Conservation (phyloP, 257 asterid genomes). For the Voacanga thouarsii region DNA sequence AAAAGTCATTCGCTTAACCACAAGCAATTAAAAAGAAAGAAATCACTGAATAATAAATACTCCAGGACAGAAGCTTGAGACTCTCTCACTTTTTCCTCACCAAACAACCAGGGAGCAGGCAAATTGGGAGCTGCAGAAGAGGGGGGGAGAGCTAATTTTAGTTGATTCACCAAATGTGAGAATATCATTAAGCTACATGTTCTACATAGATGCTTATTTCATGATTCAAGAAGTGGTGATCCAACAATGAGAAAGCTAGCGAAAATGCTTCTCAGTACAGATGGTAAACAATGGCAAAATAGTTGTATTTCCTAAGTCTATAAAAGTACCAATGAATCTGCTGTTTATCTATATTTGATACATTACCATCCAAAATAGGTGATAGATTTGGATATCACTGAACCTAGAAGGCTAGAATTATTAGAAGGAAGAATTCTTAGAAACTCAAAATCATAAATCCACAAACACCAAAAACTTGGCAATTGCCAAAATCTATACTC, state of each 20-base stretch:
- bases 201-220: not conserved
- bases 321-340: too few relatives aligned
- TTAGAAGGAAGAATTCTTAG: too few relatives aligned
- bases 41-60: not conserved
- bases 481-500: too few relatives aligned
- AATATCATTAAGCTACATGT: not conserved
- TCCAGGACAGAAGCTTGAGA: conserved; percentile 9
- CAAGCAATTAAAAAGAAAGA: conserved; percentile 21
- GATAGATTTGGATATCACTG: too few relatives aligned
- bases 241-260: not conserved
- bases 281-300: not conserved
- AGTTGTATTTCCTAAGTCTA: too few relatives aligned
- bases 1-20: not conserved
- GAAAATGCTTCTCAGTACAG: not conserved
- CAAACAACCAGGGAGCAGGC: conserved; percentile 96
- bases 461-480: too few relatives aligned
- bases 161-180: conserved; percentile 12
- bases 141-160: conserved; percentile 7
- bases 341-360: too few relatives aligned
- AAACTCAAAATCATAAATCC: too few relatives aligned
- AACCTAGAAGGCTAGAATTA: too few relatives aligned
- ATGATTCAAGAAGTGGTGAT: not conserved
- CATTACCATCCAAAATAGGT: too few relatives aligned
- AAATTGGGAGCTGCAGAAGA: conserved; percentile 73
- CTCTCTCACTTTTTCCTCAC: conserved; percentile 74